Percentiles rank a stretch among this genome's conserved stretches.
phyloP scores from a whole-genome alignment of 2,329 filamentous ascomycete genomes.

The Trichoderma oligosporum region DNA sequence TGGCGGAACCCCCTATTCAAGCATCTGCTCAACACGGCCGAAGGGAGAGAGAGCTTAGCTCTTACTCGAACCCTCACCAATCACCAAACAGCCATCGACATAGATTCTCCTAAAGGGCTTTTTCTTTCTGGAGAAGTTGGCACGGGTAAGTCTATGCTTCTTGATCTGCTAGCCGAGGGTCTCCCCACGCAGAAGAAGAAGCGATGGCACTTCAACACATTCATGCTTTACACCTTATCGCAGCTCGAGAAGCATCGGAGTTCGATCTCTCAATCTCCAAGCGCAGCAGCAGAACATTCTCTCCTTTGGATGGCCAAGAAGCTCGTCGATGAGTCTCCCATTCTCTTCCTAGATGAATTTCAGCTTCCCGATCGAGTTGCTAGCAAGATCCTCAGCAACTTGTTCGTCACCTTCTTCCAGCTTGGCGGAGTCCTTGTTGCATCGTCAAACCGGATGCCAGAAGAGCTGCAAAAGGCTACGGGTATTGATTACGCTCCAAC shows the following conservation, averaged over 20 bases:
- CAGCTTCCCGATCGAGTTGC: conserved; percentile 75
- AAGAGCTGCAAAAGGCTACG: conserved; percentile 71
- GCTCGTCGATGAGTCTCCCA: conserved; percentile 68
- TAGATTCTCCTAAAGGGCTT: conserved; percentile 69
- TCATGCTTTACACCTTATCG: conserved; percentile 75
- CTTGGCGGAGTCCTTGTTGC: conserved; percentile 76
- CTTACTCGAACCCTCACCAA: conserved; percentile 65
- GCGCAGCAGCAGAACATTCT: conserved; percentile 52
- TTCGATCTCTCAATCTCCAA: conserved; percentile 23
- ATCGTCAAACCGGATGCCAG: conserved; percentile 79
- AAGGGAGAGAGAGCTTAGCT: conserved; percentile 57
- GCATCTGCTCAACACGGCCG: conserved; percentile 54
- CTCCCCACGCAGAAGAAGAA: conserved; percentile 69
- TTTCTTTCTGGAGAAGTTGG: conserved; percentile 80
- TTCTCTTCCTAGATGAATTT: conserved; percentile 79
- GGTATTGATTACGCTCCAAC: conserved; percentile 64
- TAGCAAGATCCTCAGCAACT: conserved; percentile 73
- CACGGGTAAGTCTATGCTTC: conserved; percentile 80
- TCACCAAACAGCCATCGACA: conserved; percentile 66
- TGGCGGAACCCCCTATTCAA: conserved; percentile 57
- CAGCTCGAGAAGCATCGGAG: conserved; percentile 64
- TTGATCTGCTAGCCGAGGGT: conserved; percentile 75
- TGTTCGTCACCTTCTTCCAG: conserved; percentile 78
- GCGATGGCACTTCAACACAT: conserved; percentile 80
- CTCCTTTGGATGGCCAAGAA: conserved; percentile 72